Conservation (phyloP, 345 rosid genomes). For the Pugionium dolabratum region DNA sequence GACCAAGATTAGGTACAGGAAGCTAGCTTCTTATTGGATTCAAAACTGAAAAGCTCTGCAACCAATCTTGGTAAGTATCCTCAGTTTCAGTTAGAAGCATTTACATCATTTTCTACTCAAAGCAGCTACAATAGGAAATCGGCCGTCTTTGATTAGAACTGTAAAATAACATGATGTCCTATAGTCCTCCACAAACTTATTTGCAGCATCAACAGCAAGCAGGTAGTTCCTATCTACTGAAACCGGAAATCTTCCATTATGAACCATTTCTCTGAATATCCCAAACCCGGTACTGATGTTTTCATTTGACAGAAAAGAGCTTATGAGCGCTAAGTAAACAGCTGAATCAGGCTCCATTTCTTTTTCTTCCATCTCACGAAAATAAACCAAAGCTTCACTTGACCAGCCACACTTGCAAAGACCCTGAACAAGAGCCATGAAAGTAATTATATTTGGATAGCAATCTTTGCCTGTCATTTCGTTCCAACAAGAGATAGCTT, state of each 20-base stretch:
- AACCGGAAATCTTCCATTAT: constrained; percentile 52
- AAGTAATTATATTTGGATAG: constrained; percentile 56
- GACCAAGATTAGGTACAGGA: constrained; percentile 25
- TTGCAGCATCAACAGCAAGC: constrained; percentile 49
- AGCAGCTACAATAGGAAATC: constrained; percentile 42
- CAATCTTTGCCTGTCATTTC: constrained; percentile 63
- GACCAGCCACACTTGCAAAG: constrained; percentile 77
- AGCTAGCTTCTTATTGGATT: constrained; percentile 20
- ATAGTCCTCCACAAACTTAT: constrained; percentile 54
- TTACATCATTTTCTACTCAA: constrained; percentile 28
- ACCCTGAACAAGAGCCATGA: constrained; percentile 72
- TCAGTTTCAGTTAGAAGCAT: constrained; percentile 14
- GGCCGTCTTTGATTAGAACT: constrained; percentile 51
- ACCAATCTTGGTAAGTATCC: constrained; percentile 10
- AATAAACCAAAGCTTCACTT: constrained; percentile 53
- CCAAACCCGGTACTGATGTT: constrained; percentile 54
- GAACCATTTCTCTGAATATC: constrained; percentile 61
- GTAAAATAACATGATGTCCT: constrained; percentile 53
- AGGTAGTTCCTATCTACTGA: constrained; percentile 50
- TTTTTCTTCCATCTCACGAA: constrained; percentile 63
- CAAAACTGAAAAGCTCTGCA: constrained; percentile 26
- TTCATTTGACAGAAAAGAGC: constrained; percentile 49
- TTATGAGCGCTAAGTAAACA: constrained; percentile 54
- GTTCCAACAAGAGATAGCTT: constrained; percentile 71
- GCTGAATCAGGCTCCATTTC: constrained; percentile 67